Conservation (phyloP, 805 yeast genomes). For the Yarrowia sp. region DNA sequence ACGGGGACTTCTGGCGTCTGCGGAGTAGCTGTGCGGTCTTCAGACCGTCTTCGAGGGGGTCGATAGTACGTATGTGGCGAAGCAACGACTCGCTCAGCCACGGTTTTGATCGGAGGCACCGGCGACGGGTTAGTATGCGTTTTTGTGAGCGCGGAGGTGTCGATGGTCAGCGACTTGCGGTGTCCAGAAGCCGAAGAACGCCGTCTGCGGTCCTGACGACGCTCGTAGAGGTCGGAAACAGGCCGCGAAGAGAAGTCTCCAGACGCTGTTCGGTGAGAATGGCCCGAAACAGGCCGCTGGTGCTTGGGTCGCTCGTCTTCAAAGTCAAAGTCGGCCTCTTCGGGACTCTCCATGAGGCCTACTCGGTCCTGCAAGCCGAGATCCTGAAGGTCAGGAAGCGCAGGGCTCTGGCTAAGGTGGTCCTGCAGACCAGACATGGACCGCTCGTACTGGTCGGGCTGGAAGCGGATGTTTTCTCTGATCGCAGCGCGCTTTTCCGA, state of each 20-base stretch:
- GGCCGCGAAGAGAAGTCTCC: background rate
- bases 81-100: conserved; percentile 33
- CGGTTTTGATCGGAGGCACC: background rate
- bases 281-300: background rate
- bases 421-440: background rate
- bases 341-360: background rate
- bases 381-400: no score
- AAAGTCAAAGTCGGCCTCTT: background rate
- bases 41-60: conserved; percentile 32
- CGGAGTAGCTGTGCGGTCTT: conserved; percentile 31
- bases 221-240: background rate
- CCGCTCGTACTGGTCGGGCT: background rate
- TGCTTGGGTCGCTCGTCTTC: background rate
- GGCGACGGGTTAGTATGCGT: background rate
- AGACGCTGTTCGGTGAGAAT: background rate
- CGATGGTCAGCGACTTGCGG: conserved; percentile 8
- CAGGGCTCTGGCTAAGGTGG: no score
- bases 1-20: conserved; percentile 34
- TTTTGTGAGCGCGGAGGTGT: background rate
- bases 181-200: background rate
- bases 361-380: no score
- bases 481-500: background rate
- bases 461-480: background rate
- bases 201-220: background rate
- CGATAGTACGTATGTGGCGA: conserved; percentile 31